Conservation (phyloP, 169 alveolate genomes). For the Plasmodium gonderi region DNA sequence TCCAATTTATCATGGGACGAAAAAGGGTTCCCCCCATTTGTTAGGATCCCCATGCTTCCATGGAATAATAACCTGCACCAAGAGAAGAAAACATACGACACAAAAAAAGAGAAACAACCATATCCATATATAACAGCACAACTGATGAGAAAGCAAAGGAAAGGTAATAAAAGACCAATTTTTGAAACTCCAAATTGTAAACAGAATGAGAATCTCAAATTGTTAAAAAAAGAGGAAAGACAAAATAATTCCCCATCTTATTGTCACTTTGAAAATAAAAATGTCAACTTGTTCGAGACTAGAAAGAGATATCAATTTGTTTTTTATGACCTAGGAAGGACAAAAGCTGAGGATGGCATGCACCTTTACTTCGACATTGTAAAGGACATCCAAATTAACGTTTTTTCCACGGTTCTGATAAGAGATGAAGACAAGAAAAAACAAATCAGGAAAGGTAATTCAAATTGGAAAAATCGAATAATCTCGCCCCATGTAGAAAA, state of each 20-base stretch:
- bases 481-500: too few species aligned
- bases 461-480: too few species aligned
- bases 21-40: too few species aligned
- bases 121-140: too few species aligned
- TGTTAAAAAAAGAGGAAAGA: neutral
- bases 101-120: too few species aligned
- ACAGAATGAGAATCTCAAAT: neutral
- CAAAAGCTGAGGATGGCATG: neutral
- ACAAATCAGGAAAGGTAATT: neutral
- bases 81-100: too few species aligned
- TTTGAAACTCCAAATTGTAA: neutral
- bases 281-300: slow-evolving; percentile 10
- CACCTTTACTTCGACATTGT: neutral
- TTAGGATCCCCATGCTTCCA: too few species aligned
- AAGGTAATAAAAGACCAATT: too few species aligned
- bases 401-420: slow-evolving; percentile 6
- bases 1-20: too few species aligned
- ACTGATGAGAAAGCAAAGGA: too few species aligned
- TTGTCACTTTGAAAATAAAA: slow-evolving; percentile 11
- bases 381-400: slow-evolving; percentile 5
- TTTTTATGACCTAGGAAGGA: neutral
- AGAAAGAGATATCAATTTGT: neutral
- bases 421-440: neutral
- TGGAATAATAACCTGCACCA: too few species aligned
- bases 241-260: neutral